A percentile compares a stretch with the other conserved stretches of the same genome.
phyloP scores from a whole-genome alignment of 2,329 filamentous ascomycete genomes.

The Mycosphaerella sp. region DNA sequence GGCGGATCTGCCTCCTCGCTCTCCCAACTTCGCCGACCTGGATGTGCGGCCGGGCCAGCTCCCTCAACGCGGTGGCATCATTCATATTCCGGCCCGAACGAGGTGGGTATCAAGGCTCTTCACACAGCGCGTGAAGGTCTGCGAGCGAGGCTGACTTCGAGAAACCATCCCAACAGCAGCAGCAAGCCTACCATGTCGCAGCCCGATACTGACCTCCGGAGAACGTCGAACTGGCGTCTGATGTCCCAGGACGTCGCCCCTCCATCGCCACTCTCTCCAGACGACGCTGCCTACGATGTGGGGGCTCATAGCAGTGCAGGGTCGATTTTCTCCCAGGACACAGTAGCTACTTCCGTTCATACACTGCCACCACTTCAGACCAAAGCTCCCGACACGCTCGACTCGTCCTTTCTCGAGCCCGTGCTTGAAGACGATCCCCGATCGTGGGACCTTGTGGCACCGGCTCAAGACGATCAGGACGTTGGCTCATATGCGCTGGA shows the following conservation, averaged over 20 bases:
- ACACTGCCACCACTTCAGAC: conserved; percentile 41
- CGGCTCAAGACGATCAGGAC: conserved; percentile 27
- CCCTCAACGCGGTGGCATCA: conserved; percentile 14
- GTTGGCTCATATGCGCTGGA: conserved; percentile 52
- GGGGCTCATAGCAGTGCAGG: conserved; percentile 32
- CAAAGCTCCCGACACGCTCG: conserved; percentile 36
- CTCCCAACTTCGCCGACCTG: conserved; percentile 23
- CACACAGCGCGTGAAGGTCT: background rate
- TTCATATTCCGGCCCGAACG: conserved; percentile 23
- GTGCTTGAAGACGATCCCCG: conserved; percentile 48
- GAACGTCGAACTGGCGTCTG: background rate
- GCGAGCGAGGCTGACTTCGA: background rate
- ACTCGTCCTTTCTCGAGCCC: conserved; percentile 41
- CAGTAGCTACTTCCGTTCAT: conserved; percentile 32
- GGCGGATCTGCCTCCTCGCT: conserved; percentile 15
- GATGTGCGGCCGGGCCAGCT: conserved; percentile 20
- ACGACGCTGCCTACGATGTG: conserved; percentile 19
- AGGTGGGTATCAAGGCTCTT: conserved; percentile 18
- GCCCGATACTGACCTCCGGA: background rate
- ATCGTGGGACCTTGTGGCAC: conserved; percentile 49
- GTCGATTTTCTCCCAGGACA: conserved; percentile 34
- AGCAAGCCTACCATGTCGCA: conserved; percentile 7
- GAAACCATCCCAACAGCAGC: conserved; percentile 6
- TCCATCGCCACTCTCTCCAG: conserved; percentile 14
- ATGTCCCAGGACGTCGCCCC: conserved; percentile 5